phyloP scores from a whole-genome alignment of 257 asterid genomes.

The Solanum tarapatanum region DNA sequence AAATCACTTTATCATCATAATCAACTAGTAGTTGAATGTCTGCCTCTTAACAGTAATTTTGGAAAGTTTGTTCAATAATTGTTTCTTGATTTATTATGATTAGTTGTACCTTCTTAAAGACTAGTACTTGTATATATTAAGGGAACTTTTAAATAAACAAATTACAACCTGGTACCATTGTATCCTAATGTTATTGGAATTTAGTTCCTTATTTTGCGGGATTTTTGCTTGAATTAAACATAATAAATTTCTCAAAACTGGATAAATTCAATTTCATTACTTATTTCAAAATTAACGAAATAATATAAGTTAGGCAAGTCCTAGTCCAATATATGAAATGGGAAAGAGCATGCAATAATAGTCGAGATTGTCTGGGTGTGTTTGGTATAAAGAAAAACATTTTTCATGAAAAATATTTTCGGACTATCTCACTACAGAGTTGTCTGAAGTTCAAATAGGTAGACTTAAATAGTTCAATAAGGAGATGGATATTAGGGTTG shows the following conservation, averaged over 20 bases:
- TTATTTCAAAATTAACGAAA: background rate
- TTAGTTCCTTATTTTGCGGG: background rate
- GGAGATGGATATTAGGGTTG: background rate
- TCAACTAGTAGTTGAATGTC: background rate
- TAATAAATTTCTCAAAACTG: background rate
- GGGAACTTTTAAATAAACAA: background rate
- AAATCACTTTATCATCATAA: background rate
- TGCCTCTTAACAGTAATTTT: background rate
- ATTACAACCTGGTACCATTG: background rate
- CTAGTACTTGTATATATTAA: background rate
- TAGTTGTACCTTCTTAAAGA: background rate
- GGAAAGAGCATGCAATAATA: background rate
- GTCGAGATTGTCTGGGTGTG: background rate
- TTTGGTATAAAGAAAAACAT: too few relatives aligned
- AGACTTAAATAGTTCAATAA: background rate
- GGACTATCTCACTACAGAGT: background rate
- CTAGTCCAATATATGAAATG: background rate
- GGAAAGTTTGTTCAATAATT: background rate
- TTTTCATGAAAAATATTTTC: too few relatives aligned
- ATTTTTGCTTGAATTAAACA: background rate
- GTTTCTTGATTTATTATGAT: background rate
- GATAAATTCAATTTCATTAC: background rate
- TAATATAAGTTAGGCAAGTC: background rate
- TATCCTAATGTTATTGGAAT: background rate
- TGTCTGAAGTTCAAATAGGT: background rate